Base-by-base conservation (phyloP, 192 early-diverging fungal genomes). In the Coemansia sp. region DNA sequence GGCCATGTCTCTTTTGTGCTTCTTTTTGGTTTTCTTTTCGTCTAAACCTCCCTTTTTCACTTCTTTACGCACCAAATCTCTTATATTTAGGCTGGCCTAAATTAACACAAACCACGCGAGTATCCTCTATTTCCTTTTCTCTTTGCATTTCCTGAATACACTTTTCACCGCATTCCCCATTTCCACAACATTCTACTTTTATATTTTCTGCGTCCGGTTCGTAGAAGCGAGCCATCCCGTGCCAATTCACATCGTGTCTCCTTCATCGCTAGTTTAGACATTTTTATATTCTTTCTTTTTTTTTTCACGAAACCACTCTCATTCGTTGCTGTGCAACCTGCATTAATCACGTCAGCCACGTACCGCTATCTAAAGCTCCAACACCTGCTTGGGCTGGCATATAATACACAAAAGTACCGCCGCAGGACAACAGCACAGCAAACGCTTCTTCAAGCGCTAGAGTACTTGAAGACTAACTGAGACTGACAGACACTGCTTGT, bases 31-130 rank as follows among this genome's bases (percentile, higher is more conserved):
- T 44, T 25, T 25, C 22, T 25, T 48, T 48, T 11, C 8, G 2
- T 48, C 45, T 8, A 25, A 47, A 48, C 45, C 22, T n/a, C n/a
- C n/a, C n/a, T n/a, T 13, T 25, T 48, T 48, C 14, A 2, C 23
- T 48, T 22, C 10, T 48, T 48, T 48, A 22, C 45, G 23, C 23
- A 13, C 42, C 19, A 22, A 25, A 9, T 48, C 15, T 47, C 22
- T 48, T 48, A 25, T 25, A 54, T 54, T 54, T 54, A 54, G 52
- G 52, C 52, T 33, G 52, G 52, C 52, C 52, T 54, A 54, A 54
- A 54, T n/a, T 54, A 2, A 6, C 33, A 11, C 52, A 9, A 17
- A 54, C 52, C 52, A 54, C 27, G 30, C 30, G 52, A 54, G n/a
- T 25, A 15, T 13, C 52, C n/a, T 54, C n/a, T 30, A 31, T 54